Base-by-base conservation (phyloP, 257 asterid species). In the Nicotiana noctiflora region DNA sequence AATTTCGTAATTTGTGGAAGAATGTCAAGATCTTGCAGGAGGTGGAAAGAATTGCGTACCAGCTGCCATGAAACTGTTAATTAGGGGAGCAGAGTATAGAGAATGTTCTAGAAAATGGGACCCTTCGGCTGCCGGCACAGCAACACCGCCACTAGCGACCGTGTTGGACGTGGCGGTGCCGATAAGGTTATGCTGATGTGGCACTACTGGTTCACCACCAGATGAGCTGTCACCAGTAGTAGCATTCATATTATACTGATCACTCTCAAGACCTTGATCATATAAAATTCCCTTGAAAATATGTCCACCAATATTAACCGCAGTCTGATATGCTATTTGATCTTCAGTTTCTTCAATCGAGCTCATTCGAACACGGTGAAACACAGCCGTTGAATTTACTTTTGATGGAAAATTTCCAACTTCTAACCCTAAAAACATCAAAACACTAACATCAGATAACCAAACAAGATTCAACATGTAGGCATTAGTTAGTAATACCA, bases 21-120 rank as follows among this genome's bases (percentile, higher is more conserved):
- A 55, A 52, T 34, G 2, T 68, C 78, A 92, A 84, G 97, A 89
- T 85, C 98, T 86, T 80, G 49, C 12, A 40, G 96, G 93, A 44
- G 92, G 96, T 80, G 98, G 97, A 93, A 93, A 93, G 94, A 93
- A 93, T 86, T 91, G 96, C 91, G 93, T 95, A 92, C 97, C 98
- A 80, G 92, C 49, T 40, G 12, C 86, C 81, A 90, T 86, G 91
- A 87, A 95, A 83, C 87, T 90, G 87, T 86, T 89, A 12, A 93
- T 5, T 27, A 29, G 67, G 2, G 92, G 90, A 63, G 97, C 87
- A 32, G 92, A 92, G 66, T 85, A 93, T 29, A 88, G 49, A 14
- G 90, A 85, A 65, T 87, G 87, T 79, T 95, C 97, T 6, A 92
- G 83, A 65, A 86, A 93, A 18, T 88, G 75, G 18, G 86, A 18